Conservation (phyloP, 192 early-diverging fungal genomes). For the Dimargaris cristalligena region DNA sequence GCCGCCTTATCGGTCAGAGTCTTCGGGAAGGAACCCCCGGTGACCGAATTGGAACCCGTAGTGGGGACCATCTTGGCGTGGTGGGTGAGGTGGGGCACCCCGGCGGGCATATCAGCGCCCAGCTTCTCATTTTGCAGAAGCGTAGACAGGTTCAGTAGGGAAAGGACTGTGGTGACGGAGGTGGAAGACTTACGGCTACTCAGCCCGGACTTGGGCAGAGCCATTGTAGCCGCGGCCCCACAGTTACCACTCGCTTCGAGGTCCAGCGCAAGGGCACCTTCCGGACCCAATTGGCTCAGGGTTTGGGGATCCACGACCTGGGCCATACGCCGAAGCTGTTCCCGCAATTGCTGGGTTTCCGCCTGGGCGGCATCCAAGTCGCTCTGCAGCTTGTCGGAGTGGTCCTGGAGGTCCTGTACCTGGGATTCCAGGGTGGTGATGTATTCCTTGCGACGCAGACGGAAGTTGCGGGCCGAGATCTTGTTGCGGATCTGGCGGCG, state of each 20-base stretch:
- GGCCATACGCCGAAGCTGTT: conserved; percentile 18
- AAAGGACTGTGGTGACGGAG: neutral
- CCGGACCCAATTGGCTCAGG: neutral
- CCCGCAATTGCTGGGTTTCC: conserved; percentile 24
- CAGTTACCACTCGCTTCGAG: no score
- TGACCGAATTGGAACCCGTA: neutral
- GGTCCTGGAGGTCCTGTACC: conserved; percentile 32
- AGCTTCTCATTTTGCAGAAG: neutral
- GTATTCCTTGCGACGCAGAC: conserved; percentile 66
- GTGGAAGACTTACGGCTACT: neutral
- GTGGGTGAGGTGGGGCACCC: neutral
- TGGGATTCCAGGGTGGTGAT: conserved; percentile 41
- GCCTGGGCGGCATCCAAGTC: conserved; percentile 21
- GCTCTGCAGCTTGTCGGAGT: conserved; percentile 27
- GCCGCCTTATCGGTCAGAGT: neutral
- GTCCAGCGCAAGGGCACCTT: neutral
- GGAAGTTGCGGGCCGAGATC: conserved; percentile 71
- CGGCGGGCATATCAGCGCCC: neutral
- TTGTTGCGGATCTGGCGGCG: conserved; percentile 74
- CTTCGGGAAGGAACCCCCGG: neutral
- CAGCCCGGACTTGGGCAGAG: no score
- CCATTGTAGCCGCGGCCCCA: no score
- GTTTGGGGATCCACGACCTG: conserved; percentile 13
- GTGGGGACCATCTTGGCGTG: neutral
- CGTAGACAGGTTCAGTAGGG: neutral